Percentiles rank a stretch among this genome's conserved stretches.
These are phyloP conservation scores for Neurospora tetraspora DNA, from an alignment of 495 filamentous ascomycete genomes.

Conservation along the genomic window DNA sequence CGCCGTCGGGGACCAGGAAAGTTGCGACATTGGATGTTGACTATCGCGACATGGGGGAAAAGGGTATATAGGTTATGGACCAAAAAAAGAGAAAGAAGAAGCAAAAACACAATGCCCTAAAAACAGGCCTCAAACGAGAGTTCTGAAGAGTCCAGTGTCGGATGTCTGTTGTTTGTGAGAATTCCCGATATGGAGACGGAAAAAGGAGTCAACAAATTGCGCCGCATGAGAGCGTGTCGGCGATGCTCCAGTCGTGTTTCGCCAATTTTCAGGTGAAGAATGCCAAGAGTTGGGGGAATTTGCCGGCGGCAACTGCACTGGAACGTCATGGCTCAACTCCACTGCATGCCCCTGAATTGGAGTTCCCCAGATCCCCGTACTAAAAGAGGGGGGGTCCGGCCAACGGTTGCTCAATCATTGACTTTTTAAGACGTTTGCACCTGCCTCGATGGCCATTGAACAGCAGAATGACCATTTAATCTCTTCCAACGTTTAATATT, in stretches of 20 bases:
- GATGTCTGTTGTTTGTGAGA: background rate
- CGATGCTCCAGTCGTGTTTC: background rate
- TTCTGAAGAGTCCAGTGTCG: background rate
- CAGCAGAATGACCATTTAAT: too few relatives aligned
- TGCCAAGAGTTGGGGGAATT: background rate
- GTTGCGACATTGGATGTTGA: background rate
- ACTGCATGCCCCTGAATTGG: background rate
- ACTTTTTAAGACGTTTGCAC: too few relatives aligned
- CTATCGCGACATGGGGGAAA: background rate
- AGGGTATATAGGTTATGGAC: background rate
- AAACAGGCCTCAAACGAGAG: background rate
- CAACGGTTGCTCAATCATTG: too few relatives aligned
- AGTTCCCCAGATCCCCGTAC: background rate
- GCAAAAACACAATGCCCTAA: background rate
- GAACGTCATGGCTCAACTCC: background rate
- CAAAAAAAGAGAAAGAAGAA: background rate
- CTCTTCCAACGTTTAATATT: too few relatives aligned
- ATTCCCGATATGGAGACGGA: background rate
- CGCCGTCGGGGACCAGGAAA: constrained; percentile 36
- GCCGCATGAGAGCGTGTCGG: background rate
- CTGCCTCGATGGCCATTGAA: too few relatives aligned
- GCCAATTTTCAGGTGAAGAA: background rate
- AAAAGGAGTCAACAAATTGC: constrained; percentile 1
- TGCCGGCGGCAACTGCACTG: background rate
- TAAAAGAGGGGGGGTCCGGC: too few relatives aligned